These are phyloP conservation scores for Rhodamnia argentea DNA, from an alignment of 345 rosid species.

Conservation along the genomic window DNA sequence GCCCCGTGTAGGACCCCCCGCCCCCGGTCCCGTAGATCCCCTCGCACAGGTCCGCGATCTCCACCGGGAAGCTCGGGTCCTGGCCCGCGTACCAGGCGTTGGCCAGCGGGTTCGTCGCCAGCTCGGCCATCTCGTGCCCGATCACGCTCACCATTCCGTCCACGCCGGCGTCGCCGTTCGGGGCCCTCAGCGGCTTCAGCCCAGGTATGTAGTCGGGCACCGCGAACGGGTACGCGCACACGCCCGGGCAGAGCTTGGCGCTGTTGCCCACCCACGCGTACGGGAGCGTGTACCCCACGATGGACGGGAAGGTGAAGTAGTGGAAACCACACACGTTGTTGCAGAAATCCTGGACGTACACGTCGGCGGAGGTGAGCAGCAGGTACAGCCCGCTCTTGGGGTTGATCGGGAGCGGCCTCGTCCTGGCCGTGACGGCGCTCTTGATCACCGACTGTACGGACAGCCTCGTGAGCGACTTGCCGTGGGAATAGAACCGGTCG, in stretches of 20 bases:
- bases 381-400: constrained; percentile 74
- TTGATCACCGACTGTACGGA: constrained; percentile 85
- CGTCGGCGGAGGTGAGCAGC: constrained; percentile 70
- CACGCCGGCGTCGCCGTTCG: constrained; percentile 77
- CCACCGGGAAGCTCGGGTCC: constrained; percentile 86
- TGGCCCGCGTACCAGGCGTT: constrained; percentile 97
- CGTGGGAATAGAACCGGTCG: constrained; percentile 94
- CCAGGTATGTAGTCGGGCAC: constrained; percentile 60
- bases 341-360: constrained; percentile 93
- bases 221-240: constrained; percentile 90
- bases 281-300: constrained; percentile 82
- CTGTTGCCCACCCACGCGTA: constrained; percentile 99
- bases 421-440: constrained; percentile 52
- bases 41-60: constrained; percentile 94
- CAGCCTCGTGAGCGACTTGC: constrained; percentile 67
- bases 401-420: constrained; percentile 62
- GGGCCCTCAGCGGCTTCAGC: constrained; percentile 58
- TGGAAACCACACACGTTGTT: constrained; percentile 94
- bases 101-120: constrained; percentile 85
- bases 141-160: constrained; percentile 98
- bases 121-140: constrained; percentile 90
- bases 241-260: constrained; percentile 75
- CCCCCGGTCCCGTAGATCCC: constrained; percentile 98
- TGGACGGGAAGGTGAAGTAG: constrained; percentile 89
- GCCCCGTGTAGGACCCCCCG: constrained; percentile 96